Conservation (phyloP, 2,329 filamentous ascomycete genomes). For the Neurospora sp. region DNA sequence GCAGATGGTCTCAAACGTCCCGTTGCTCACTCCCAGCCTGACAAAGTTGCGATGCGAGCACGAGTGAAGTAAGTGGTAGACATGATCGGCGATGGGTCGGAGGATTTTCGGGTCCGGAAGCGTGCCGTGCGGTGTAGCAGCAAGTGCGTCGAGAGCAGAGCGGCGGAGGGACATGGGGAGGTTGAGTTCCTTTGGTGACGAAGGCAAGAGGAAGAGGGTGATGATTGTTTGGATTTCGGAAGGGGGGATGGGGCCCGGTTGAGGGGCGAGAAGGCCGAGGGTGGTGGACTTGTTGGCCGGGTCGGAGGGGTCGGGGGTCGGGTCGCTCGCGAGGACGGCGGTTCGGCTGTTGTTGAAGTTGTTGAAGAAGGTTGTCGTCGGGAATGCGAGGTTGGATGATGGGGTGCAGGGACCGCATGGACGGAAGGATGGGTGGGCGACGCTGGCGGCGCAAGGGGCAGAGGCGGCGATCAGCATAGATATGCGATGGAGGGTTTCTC, state of each 20-base stretch:
- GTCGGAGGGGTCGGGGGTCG: slow-evolving; percentile 10
- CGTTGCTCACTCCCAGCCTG: slow-evolving; percentile 42
- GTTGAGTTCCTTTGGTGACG: slow-evolving; percentile 36
- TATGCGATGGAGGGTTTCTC: slow-evolving; percentile 25
- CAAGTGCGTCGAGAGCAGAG: slow-evolving; percentile 26
- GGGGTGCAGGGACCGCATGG: slow-evolving; percentile 8
- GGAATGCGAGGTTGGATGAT: slow-evolving; percentile 4
- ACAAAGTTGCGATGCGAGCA: slow-evolving; percentile 42
- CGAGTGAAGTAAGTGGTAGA: slow-evolving; percentile 34
- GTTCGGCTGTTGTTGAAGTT: slow-evolving; percentile 2
- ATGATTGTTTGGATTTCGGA: slow-evolving; percentile 30
- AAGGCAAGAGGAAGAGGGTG: slow-evolving; percentile 30
- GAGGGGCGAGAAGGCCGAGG: slow-evolving; percentile 5
- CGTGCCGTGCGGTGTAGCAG: slow-evolving; percentile 8
- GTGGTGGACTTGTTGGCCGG: neutral
- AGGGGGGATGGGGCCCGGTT: slow-evolving; percentile 13
- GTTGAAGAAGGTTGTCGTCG: neutral
- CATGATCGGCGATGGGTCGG: slow-evolving; percentile 34
- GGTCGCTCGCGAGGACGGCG: slow-evolving; percentile 4
- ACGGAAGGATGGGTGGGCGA: slow-evolving; percentile 1
- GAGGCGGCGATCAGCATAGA: slow-evolving; percentile 23
- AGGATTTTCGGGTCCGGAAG: slow-evolving; percentile 29
- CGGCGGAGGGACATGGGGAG: slow-evolving; percentile 32
- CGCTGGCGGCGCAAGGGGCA: slow-evolving; percentile 17
- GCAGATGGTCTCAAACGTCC: slow-evolving; percentile 38